Conservation (phyloP, 2,329 filamentous ascomycete genomes). For the Colletotrichum sp. region DNA sequence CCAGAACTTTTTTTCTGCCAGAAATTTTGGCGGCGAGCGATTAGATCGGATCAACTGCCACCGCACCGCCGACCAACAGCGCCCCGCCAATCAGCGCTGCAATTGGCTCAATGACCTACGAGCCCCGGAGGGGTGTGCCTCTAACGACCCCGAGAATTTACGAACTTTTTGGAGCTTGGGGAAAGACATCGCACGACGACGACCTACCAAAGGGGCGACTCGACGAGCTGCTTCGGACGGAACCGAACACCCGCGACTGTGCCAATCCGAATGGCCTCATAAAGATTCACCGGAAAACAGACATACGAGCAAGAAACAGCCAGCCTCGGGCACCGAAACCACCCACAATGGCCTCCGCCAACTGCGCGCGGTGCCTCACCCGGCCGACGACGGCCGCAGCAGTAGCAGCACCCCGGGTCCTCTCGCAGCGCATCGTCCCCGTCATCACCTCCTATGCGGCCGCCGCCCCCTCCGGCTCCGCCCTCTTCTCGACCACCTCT, state of each 20-base stretch:
- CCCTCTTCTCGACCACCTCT: conserved; percentile 46
- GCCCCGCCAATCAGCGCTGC: conserved; percentile 4
- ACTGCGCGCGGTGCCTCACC: conserved; percentile 47
- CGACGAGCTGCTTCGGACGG: conserved; percentile 17
- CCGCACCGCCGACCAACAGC: neutral
- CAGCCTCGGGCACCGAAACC: conserved; percentile 21
- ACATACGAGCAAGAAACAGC: neutral
- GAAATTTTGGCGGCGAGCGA: conserved; percentile 23
- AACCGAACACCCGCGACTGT: neutral
- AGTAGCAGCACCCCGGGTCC: conserved; percentile 17
- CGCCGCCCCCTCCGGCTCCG: conserved; percentile 36
- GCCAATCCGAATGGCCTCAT: conserved; percentile 1
- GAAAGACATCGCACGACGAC: conserved; percentile 20
- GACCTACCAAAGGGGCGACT: conserved; percentile 7
- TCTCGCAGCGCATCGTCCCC: conserved; percentile 36
- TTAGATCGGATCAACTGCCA: conserved; percentile 21
- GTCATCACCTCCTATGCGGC: conserved; percentile 27
- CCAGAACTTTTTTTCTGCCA: conserved; percentile 21
- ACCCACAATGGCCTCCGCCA: conserved; percentile 41
- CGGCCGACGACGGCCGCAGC: conserved; percentile 33
- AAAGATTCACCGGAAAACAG: neutral
- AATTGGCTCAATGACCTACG: neutral
- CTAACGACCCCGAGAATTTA: conserved; percentile 19
- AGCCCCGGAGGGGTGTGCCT: neutral
- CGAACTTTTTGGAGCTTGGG: conserved; percentile 18